phyloP scores from a whole-genome alignment of 2,329 filamentous ascomycete genomes.

The Dactylella cylindrospora region DNA sequence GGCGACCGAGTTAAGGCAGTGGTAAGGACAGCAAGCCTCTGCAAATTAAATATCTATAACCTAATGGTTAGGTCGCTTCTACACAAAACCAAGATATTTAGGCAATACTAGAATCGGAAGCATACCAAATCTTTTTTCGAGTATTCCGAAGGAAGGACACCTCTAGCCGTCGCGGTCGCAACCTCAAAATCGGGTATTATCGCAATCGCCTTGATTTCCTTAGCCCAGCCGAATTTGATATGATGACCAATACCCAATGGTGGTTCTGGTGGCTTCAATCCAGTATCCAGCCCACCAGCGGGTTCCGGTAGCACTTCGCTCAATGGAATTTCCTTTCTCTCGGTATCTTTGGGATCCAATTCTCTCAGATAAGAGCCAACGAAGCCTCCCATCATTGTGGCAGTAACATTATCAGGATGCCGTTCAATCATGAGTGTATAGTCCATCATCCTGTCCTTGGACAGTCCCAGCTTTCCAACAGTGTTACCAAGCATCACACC shows the following conservation, averaged over 20 bases:
- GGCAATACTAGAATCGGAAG: too few relatives aligned
- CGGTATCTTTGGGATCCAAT: slow-evolving; percentile 81
- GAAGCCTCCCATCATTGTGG: slow-evolving; percentile 92
- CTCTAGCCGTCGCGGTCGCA: slow-evolving; percentile 85
- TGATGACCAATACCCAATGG: slow-evolving; percentile 91
- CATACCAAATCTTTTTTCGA: slow-evolving; percentile 52
- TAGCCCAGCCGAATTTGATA: slow-evolving; percentile 90
- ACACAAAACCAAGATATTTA: neutral
- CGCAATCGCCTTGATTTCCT: slow-evolving; percentile 93
- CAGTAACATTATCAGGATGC: slow-evolving; percentile 92
- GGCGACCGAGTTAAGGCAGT: slow-evolving; percentile 86
- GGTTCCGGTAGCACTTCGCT: slow-evolving; percentile 89
- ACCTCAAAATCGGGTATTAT: slow-evolving; percentile 97
- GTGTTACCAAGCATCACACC: slow-evolving; percentile 92
- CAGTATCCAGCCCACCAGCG: slow-evolving; percentile 87
- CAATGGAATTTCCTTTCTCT: slow-evolving; percentile 87
- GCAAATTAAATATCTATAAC: slow-evolving; percentile 79
- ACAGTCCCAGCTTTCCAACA: slow-evolving; percentile 75
- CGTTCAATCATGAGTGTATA: slow-evolving; percentile 97
- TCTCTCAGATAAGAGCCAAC: slow-evolving; percentile 96
- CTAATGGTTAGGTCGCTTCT: neutral
- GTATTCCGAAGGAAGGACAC: slow-evolving; percentile 79
- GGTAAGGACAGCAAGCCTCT: slow-evolving; percentile 86
- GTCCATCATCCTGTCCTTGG: slow-evolving; percentile 81
- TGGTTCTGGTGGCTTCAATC: slow-evolving; percentile 80